Conservation (phyloP, 768 basidiomycete genomes). For the Calocybe gangraenosa region DNA sequence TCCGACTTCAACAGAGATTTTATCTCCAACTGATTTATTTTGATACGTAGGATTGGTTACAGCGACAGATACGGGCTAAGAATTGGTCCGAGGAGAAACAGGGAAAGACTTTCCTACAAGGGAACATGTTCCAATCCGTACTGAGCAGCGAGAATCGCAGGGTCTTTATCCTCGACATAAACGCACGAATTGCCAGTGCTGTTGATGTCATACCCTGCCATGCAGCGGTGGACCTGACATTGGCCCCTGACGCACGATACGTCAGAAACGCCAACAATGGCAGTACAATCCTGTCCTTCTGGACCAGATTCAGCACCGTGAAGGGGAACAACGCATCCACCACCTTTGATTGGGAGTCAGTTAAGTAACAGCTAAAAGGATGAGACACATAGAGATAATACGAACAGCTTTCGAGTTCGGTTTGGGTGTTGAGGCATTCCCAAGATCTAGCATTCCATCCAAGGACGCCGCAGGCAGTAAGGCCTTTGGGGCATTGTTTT, state of each 20-base stretch:
- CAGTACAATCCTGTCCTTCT: conserved; percentile 46
- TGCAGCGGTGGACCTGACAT: conserved; percentile 43
- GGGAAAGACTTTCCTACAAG: conserved; percentile 7
- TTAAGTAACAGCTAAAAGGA: neutral
- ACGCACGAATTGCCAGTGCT: conserved; percentile 21
- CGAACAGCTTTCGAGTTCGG: conserved; percentile 52
- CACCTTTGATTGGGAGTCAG: conserved; percentile 27
- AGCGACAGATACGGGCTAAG: no score
- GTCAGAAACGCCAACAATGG: conserved; percentile 42
- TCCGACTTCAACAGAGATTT: no score
- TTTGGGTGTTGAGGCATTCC: conserved; percentile 46
- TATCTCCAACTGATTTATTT: no score
- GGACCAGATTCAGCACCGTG: conserved; percentile 18
- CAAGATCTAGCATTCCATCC: conserved; percentile 34
- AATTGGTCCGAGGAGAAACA: no score
- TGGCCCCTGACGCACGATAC: conserved; percentile 41
- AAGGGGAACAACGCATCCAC: conserved; percentile 38
- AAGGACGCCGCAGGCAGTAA: conserved; percentile 39
- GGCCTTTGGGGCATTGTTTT: conserved; percentile 31
- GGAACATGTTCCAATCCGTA: conserved; percentile 23
- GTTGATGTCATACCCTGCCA: conserved; percentile 32
- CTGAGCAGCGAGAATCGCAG: conserved; percentile 21
- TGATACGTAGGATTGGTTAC: no score
- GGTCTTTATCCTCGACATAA: conserved; percentile 21
- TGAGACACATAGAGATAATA: conserved; percentile 8